Evolutionary conservation across 2,329 filamentous ascomycete species (phyloP), one percentile per base, ranked within the genome.

Genomic region (Neofusicoccum parvum): DNA sequence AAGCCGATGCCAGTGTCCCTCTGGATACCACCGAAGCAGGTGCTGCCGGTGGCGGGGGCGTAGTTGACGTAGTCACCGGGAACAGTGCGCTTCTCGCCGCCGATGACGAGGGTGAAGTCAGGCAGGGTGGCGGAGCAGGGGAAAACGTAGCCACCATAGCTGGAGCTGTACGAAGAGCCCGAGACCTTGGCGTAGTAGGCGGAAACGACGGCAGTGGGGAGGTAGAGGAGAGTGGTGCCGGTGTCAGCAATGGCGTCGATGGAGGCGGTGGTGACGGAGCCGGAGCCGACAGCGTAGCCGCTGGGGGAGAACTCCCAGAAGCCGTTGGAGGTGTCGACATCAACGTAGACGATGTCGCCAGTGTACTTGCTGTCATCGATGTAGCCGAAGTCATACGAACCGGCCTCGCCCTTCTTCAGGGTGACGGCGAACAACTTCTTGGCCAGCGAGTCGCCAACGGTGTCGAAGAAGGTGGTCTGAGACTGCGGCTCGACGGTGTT

Each of bases 11-110:
- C 85, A 1, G 76, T 72, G 71, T 85, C 82, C 68, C 79, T 82
- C 81, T 95, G 92, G 68, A 96, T 85, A 56, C 91, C 92, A 65
- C 92, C 92, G 75, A 87, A 94, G 83, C 92, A 95, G 65, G 72
- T 77, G 48, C 70, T 71, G 68, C 74, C 74, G 23, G 76, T 76
- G 54, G 80, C 67, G 5, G 82, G 79, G 0, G 82, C 76, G 71
- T 83, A 86, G 75, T 87, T 87, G 78, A 88, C 82, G 74, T 83
- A 80, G 53, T 76, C 75, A 41, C 85, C 86, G 2, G 86, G 83
- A n/a, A 87, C 77, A 27, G 80, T 80, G 69, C 84, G 83, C 36
- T 78, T 76, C 66, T 81, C 80, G 67, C 79, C 80, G 53, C 78
- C 80, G 62, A 88, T 83, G 59, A 75, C 75, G 70, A 87, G 76